These are phyloP conservation scores for Hygrocybe punicea DNA, from an alignment of 768 basidiomycete species.

Conservation along the genomic window DNA sequence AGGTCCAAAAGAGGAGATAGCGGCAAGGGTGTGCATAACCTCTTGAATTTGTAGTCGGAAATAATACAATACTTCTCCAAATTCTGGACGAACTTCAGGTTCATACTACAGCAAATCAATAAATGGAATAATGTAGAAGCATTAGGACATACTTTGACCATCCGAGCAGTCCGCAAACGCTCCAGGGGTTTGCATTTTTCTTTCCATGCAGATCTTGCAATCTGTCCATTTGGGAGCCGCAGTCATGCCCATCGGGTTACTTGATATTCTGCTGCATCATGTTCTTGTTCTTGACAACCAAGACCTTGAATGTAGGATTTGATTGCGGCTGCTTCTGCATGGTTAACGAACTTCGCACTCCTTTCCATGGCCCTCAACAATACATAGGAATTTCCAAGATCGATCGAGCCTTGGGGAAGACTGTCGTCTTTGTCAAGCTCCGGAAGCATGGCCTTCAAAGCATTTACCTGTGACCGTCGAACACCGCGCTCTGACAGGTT, in stretches of 20 bases:
- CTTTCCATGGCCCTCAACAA: not conserved
- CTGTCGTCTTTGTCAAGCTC: conserved; percentile 20
- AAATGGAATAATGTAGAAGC: not conserved
- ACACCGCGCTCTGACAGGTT: conserved; percentile 19
- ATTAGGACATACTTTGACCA: not conserved
- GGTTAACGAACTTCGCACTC: not conserved
- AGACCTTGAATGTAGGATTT: not conserved
- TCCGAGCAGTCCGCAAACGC: not conserved
- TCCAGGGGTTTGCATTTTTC: not conserved
- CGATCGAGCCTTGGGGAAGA: conserved; percentile 5
- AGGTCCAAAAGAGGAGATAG: conserved; percentile 19
- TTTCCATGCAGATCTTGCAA: conserved; percentile 4
- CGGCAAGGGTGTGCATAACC: not conserved
- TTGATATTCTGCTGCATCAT: not conserved
- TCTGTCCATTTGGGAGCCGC: conserved; percentile 7
- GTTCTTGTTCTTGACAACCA: not conserved
- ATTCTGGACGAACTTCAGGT: not conserved
- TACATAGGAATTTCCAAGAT: not conserved
- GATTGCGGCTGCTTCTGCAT: not conserved
- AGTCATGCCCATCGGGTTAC: conserved; percentile 1
- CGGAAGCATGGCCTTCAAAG: not conserved
- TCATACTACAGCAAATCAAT: not conserved
- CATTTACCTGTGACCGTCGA: not conserved
- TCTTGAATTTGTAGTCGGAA: not conserved
- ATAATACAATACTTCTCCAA: conserved; percentile 16